phyloP scores from a whole-genome alignment of 148 eudicot genomes.

The Fallopia convolvulus region DNA sequence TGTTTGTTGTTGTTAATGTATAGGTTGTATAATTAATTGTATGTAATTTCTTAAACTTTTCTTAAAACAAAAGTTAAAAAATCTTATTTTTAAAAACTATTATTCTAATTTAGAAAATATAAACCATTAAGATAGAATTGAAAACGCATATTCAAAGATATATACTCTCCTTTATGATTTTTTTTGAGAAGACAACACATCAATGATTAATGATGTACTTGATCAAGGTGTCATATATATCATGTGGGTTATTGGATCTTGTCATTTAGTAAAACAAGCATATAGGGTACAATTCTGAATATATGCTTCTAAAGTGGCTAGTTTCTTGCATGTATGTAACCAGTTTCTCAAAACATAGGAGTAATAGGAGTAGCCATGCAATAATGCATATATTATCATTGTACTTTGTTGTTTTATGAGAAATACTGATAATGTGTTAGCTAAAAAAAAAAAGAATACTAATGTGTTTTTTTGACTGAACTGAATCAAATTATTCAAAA shows the following conservation, averaged over 20 bases:
- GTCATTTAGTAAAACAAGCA: not conserved
- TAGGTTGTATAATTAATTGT: too few species aligned
- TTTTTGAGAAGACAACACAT: not conserved
- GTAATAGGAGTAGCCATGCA: not conserved
- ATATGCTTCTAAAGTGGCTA: not conserved
- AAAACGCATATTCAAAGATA: not conserved
- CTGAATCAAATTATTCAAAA: too few species aligned
- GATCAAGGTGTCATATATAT: not conserved
- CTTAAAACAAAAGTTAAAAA: too few species aligned
- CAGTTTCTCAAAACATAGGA: not conserved
- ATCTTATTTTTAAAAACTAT: too few species aligned
- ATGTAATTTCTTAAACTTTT: too few species aligned
- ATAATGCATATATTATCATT: not conserved
- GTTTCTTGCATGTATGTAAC: not conserved
- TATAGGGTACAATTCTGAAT: not conserved
- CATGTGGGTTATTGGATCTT: constrained; percentile 5
- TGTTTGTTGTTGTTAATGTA: too few species aligned
- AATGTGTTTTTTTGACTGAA: not conserved
- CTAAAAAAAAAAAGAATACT: too few species aligned
- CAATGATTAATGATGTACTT: not conserved
- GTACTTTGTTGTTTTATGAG: not conserved
- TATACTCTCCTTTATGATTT: not conserved
- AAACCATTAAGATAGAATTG: not conserved
- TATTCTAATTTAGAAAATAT: too few species aligned
- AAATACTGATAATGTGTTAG: too few species aligned